Percentiles rank a stretch among this genome's conserved stretches.
Conservation (phyloP, 306 rosid species). For the Echinosophora koreensis region DNA sequence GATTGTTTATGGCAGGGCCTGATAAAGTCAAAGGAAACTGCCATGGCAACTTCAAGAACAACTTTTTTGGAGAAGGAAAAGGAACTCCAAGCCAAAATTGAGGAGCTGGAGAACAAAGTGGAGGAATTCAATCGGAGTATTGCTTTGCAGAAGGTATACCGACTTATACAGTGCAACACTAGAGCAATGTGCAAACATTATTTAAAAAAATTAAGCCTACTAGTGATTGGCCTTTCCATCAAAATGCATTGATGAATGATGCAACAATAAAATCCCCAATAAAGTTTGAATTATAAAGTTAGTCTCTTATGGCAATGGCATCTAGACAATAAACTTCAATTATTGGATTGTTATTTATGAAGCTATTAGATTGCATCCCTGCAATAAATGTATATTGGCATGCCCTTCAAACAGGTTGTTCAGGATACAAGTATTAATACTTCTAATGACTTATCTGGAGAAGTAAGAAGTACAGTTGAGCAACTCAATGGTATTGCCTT, state of each 20-base stretch:
- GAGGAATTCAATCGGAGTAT: constrained; percentile 65
- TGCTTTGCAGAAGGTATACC: constrained; percentile 65
- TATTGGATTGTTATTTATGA: constrained; percentile 15
- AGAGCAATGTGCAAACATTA: not conserved
- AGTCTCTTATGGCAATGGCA: constrained; percentile 4
- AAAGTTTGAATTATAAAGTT: constrained; percentile 12
- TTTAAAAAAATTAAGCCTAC: too few species aligned
- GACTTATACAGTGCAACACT: not conserved
- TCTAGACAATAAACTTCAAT: not conserved
- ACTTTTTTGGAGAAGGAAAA: constrained; percentile 73
- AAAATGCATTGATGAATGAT: constrained; percentile 22
- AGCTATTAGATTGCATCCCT: constrained; percentile 26
- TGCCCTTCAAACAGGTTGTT: constrained; percentile 53
- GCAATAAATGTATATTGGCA: constrained; percentile 28
- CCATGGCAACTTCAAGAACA: constrained; percentile 67
- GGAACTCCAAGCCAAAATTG: constrained; percentile 75
- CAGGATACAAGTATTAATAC: constrained; percentile 42
- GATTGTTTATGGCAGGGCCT: constrained; percentile 61
- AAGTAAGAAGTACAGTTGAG: constrained; percentile 32
- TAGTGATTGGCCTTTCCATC: not conserved
- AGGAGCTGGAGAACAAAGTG: constrained; percentile 70
- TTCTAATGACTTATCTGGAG: constrained; percentile 48
- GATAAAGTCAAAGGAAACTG: constrained; percentile 70
- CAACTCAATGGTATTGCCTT: constrained; percentile 1
- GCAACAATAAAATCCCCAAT: not conserved